Evolutionary conservation across 2,329 filamentous ascomycete genomes (phyloP), one percentile per base, ranked within the genome.

Genomic region (Cytospora piceae): DNA sequence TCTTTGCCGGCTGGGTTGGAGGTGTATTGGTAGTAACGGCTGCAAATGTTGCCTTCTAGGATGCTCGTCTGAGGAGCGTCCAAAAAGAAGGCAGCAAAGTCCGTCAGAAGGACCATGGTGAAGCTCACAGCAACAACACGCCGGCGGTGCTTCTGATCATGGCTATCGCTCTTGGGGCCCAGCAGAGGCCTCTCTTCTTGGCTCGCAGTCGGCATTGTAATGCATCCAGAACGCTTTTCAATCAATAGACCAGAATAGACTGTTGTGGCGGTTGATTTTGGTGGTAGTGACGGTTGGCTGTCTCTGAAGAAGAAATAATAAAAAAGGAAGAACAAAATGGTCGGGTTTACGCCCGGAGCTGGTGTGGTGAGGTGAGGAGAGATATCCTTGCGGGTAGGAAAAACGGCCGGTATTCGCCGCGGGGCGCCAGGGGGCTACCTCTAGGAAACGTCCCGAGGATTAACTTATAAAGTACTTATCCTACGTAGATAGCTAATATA

Each of bases 51-150:
- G 27, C 51, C 34, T 29, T 61, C 51, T 2, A 61, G 37, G 8
- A 61, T 61, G 27, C 54, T 61, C 1, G 37, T 61, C 20, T 61
- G 59, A 4, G 59, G 59, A 27, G 59, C 51, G 17, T 61, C 59
- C 27, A 24, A 39, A 24, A 61, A 55, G 52, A 61, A 61, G 27
- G 24, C 59, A 53, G 59, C 59, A 8, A 61, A 6, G 27, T 61
- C 37, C 27, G 42, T 29, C 12, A 61, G 59, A 3, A 61, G 53
- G 32, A 61, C 59, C 51, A 61, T 31, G 24, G 54, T 46, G 46
- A 61, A 61, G 14, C 24, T 61, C 14, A 22, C 42, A 37, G 51
- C 54, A 27, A 61, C 5, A 61, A 61, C 51, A 54, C 59, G 51
- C 49, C 59, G 59, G 11, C 15, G 34, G 59, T 32, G 54, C 14